Evolutionary conservation across 176 grass and related monocot species (phyloP).

Genomic region (Bolboschoenus planiculmis): DNA sequence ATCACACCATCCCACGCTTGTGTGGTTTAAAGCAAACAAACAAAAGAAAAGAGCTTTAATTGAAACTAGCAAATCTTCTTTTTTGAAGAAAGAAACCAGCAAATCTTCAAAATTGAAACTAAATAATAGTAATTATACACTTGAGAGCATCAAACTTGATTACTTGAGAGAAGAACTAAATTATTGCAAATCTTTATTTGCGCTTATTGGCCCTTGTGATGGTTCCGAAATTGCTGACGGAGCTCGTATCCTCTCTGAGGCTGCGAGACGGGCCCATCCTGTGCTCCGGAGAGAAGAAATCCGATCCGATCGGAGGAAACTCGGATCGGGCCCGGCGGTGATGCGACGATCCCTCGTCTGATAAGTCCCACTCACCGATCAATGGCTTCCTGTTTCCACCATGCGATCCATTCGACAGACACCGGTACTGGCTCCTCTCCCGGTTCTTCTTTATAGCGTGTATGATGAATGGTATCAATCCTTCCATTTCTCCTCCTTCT

Average conservation of each 20-base stretch:
- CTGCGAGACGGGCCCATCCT: constrained; percentile 14
- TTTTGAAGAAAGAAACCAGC: not conserved
- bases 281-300: not conserved
- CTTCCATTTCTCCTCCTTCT: constrained; percentile 43
- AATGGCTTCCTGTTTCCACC: constrained; percentile 37
- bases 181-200: constrained; percentile 14
- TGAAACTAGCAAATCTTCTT: not conserved
- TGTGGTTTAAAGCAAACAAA: not conserved
- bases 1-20: not conserved
- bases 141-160: not conserved
- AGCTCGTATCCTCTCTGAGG: constrained; percentile 22
- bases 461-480: constrained; percentile 78
- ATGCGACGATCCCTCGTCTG: constrained; percentile 15
- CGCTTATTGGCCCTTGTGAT: not conserved
- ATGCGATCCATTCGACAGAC: constrained; percentile 37
- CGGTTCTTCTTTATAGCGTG: constrained; percentile 57
- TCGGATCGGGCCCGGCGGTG: constrained; percentile 29
- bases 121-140: not conserved
- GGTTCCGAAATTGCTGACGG: not conserved
- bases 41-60: not conserved
- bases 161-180: not conserved
- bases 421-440: constrained; percentile 28
- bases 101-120: not conserved
- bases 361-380: constrained; percentile 32
- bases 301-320: constrained; percentile 17